A percentile compares a stretch with the other conserved stretches of the same genome.
These are phyloP conservation scores for Cicer chorassanicum DNA, from an alignment of 306 rosid species.

Conservation along the genomic window DNA sequence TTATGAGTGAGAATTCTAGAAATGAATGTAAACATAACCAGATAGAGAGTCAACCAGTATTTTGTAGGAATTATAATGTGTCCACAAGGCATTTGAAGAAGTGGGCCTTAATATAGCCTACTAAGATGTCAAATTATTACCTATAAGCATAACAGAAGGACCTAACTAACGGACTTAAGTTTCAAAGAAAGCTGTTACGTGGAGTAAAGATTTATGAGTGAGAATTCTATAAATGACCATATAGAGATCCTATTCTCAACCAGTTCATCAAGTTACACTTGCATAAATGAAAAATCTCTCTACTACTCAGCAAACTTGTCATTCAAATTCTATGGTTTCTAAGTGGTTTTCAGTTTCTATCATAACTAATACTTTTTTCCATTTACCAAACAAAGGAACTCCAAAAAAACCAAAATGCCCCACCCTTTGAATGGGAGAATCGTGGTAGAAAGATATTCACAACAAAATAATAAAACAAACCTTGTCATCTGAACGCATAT, in stretches of 20 bases:
- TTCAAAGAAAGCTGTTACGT: background rate
- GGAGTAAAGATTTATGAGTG: background rate
- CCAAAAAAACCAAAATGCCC: background rate
- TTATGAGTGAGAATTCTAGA: background rate
- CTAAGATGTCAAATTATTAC: background rate
- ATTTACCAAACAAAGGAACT: background rate
- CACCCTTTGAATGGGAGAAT: background rate
- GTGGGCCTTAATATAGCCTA: background rate
- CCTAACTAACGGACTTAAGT: background rate
- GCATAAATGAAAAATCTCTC: background rate
- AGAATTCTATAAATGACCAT: background rate
- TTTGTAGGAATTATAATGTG: background rate
- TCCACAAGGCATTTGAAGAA: background rate
- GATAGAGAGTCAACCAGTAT: background rate
- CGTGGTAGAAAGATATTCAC: background rate
- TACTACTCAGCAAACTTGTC: background rate
- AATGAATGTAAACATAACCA: background rate
- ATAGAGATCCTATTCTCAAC: background rate
- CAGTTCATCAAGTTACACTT: slow-evolving; percentile 25
- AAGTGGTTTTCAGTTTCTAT: background rate
- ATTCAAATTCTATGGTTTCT: background rate
- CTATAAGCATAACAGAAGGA: background rate
- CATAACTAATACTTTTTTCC: background rate
- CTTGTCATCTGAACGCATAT: slow-evolving; percentile 57
- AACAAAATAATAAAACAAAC: slow-evolving; percentile 48